Base-by-base conservation (phyloP, 2,329 filamentous ascomycete species). In the Claviceps capensis region DNA sequence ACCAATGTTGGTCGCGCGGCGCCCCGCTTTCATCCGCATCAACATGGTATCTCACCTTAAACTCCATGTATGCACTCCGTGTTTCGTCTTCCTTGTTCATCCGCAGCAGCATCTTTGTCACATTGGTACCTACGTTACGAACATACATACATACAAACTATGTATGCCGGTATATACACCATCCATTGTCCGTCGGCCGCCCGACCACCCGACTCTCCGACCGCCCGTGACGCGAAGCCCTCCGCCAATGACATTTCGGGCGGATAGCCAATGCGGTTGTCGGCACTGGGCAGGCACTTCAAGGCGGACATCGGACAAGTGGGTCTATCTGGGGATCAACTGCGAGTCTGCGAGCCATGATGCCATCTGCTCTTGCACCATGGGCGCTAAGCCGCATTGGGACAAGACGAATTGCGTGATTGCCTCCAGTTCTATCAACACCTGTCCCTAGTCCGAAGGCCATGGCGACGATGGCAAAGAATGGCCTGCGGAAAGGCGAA, bases 331-430 rank as follows among this genome's bases (percentile, higher is more conserved):
- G 54, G 52, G 49, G 37, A 17, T 42, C 40, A 13, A 11, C 26
- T 42, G 40, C 40, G n/a, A n/a, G 3, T n/a, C 9, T 13, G 11
- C 54, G 23, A 5, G 23, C 23, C 23, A 23, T 23, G 23, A 23
- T 23, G 52, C 53, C 53, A 47, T 52, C 51, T 48, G 47, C 44
- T 55, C 57, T 61, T 60, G 60, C 60, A 61, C 56, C 60, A 61
- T 61, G 37, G 51, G 16, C 58, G 58, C 63, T 63, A 66, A 58
- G 54, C 66, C 63, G 22, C 53, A 61, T 58, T 50, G 43, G 60
- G 65, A 46, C 54, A 63, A 63, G 61, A 44, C 47, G 56, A 64
- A 69, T 69, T 69, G 67, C 67, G 67, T 69, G 67, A 69, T 69
- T 68, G 60, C 58, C 50, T 62, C 57, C 54, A 61, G 57, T 11